Conservation (phyloP, 108 stramenopile species). For the Cyclotella choctawhatcheeana region DNA sequence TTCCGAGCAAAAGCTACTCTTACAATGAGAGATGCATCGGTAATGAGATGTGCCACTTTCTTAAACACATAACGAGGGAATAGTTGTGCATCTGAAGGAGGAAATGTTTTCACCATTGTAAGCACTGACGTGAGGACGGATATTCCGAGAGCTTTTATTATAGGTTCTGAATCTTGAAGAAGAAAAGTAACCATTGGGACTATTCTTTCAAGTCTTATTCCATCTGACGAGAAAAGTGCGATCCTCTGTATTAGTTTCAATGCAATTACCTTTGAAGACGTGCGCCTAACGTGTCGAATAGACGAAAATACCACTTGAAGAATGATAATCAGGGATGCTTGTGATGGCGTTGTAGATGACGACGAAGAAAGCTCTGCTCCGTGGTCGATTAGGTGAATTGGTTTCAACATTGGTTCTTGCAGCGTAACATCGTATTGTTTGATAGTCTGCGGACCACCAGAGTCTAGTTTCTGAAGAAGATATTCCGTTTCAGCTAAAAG, state of each 20-base stretch:
- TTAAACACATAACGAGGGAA: conserved; percentile 97
- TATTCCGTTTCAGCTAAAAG: conserved; percentile 49
- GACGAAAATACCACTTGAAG: conserved; percentile 87
- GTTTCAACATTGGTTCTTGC: conserved; percentile 48
- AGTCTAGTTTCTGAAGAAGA: conserved; percentile 59
- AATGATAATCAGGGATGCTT: conserved; percentile 77
- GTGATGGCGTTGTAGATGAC: conserved; percentile 41
- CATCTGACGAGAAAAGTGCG: conserved; percentile 76
- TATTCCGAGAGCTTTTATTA: conserved; percentile 84
- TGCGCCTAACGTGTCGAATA: conserved; percentile 88
- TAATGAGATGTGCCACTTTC: conserved; percentile 83
- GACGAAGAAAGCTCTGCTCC: conserved; percentile 13
- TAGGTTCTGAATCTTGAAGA: conserved; percentile 87
- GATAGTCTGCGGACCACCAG: conserved; percentile 35
- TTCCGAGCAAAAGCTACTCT: conserved; percentile 87
- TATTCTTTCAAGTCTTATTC: conserved; percentile 92
- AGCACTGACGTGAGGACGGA: conserved; percentile 75
- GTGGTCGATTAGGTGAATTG: conserved; percentile 43
- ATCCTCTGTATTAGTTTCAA: conserved; percentile 89
- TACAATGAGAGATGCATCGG: conserved; percentile 85
- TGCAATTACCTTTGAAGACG: conserved; percentile 87
- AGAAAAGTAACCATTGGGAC: conserved; percentile 85
- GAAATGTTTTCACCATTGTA: conserved; percentile 72
- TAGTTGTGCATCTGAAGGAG: conserved; percentile 91
- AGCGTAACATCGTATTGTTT: conserved; percentile 33